Conservation (phyloP, 257 asterid genomes). For the Forsythia suspensa region DNA sequence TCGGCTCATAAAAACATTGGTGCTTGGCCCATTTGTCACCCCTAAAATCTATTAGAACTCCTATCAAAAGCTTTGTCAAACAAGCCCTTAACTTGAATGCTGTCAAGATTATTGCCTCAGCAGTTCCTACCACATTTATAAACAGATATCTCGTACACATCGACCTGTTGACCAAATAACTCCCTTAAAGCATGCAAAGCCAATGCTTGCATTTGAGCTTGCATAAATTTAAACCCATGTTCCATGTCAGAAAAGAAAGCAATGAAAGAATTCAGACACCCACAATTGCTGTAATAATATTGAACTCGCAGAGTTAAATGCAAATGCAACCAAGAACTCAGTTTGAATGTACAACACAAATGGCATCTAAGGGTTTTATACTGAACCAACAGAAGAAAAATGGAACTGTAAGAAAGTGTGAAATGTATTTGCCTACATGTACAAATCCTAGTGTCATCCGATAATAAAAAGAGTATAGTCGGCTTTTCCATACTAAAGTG, state of each 20-base stretch:
- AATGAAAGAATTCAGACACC: not conserved
- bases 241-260: not conserved
- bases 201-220: not conserved
- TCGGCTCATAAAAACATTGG: too few species aligned
- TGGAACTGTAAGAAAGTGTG: constrained; percentile 5
- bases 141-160: too few species aligned
- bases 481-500: not conserved
- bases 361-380: constrained; percentile 4
- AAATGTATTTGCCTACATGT: constrained; percentile 45
- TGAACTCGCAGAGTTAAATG: not conserved
- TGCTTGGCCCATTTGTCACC: too few species aligned
- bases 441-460: constrained; percentile 46
- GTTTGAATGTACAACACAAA: constrained; percentile 26
- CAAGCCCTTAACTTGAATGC: too few species aligned
- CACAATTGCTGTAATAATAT: not conserved
- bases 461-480: not conserved
- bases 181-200: too few species aligned
- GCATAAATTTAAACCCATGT: not conserved
- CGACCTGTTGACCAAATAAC: too few species aligned
- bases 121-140: too few species aligned
- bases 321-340: not conserved
- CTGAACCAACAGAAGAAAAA: constrained; percentile 12
- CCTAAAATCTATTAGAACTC: too few species aligned
- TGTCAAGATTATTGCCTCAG: too few species aligned
- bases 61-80: too few species aligned